Evolutionary conservation across 352 stramenopile genomes (phyloP).

Genomic region (Phytophthora citricola): DNA sequence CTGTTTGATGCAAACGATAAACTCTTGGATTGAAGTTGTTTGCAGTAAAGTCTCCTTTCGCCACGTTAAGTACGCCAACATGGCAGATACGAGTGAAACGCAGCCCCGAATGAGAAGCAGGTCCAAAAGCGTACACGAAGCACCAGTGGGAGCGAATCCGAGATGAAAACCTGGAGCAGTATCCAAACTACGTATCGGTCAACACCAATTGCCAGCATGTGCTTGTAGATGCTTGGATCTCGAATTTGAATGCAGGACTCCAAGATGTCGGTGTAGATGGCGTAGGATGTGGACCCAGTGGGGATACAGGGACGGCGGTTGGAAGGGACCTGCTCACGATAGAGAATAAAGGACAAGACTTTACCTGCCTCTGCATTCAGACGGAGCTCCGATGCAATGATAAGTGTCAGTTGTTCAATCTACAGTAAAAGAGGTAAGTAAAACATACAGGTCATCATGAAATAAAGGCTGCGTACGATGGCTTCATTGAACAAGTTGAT

Average conservation of each 20-base stretch:
- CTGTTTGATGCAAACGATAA: constrained; percentile 34
- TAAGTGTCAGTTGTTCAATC: constrained; percentile 31
- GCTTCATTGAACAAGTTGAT: constrained; percentile 43
- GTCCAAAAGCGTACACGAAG: constrained; percentile 58
- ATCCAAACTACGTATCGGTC: constrained; percentile 44
- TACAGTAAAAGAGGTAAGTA: neutral
- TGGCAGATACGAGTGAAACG: constrained; percentile 47
- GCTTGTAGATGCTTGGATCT: constrained; percentile 44
- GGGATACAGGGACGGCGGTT: constrained; percentile 54
- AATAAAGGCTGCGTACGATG: constrained; percentile 26
- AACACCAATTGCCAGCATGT: constrained; percentile 43
- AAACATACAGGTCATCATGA: neutral
- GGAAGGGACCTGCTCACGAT: constrained; percentile 54
- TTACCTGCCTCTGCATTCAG: constrained; percentile 46
- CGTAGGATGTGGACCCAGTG: constrained; percentile 36
- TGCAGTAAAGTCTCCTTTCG: constrained; percentile 41
- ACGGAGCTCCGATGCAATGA: constrained; percentile 49
- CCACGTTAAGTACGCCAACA: constrained; percentile 49
- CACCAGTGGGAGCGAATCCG: constrained; percentile 41
- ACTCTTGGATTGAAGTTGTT: constrained; percentile 28
- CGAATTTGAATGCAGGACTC: constrained; percentile 49
- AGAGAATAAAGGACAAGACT: constrained; percentile 57
- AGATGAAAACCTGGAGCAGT: constrained; percentile 46
- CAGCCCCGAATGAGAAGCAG: constrained; percentile 53
- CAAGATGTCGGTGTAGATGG: constrained; percentile 53